Evolutionary conservation across 768 basidiomycete genomes (phyloP), one percentile per base, ranked within the genome.

Genomic region (Clitopilus hobsonii): DNA sequence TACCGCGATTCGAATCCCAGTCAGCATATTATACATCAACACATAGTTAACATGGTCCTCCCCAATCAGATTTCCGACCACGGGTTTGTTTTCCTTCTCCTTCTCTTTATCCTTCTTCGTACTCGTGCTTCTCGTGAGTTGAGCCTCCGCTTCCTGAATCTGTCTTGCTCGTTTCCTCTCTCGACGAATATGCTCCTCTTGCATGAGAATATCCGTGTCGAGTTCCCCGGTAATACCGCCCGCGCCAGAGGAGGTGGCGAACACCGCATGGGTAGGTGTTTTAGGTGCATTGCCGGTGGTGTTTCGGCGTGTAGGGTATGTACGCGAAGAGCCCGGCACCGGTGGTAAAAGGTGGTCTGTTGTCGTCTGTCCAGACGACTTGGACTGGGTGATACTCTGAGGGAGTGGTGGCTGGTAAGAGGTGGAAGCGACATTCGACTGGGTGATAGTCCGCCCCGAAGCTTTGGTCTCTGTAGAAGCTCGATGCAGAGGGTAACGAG

Each of bases 1-100:
- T 63, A 93, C 95, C 25, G 88, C 95, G 61, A 94, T 94, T 38
- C 97, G 84, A 58, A 99, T 99, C 4, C 97, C 97, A 3, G 97
- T 99, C 64, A 99, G 79, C 97, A 99, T 99, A 75, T 99, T 98
- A 75, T 98, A 99, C 97, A 98, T 98, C 65, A 99, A 74, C 56
- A 98, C 91, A 62, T 98, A 99, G 75, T 99, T 99, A 69, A 89
- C 95, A 71, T 99, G 97, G 64, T 86, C 96, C 68, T 98, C 95
- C n/a, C 94, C 92, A 60, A 99, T 97, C 61, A 98, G 73, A 68
- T 98, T 98, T 0, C 97, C 97, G 0, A 98, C 91, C 11, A 95
- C 72, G 3, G 88, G 86, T 25, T 80, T 73, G 49, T 85, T 84
- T 18, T 80, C 77, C 41, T 66, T 36, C 23, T 61, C 52, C 49